Conservation (phyloP, 148 eudicot genomes). For the Silene conica region DNA sequence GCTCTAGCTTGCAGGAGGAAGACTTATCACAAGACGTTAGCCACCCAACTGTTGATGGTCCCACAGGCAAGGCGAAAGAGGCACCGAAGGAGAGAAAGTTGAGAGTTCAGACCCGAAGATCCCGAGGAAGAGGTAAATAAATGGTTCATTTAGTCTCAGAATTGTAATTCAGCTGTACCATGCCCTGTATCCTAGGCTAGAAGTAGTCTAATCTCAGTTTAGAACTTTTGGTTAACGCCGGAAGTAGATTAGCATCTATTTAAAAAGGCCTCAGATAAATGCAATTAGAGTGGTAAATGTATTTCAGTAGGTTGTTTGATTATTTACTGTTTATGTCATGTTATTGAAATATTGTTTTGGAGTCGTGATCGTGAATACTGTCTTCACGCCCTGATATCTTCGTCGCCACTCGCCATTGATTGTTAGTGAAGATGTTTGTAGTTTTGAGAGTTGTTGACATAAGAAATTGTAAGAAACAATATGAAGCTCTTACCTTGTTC, state of each 20-base stretch:
- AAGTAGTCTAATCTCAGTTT: conserved; percentile 23
- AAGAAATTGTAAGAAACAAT: conserved; percentile 4
- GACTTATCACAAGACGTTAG: conserved; percentile 20
- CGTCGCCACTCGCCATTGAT: background rate
- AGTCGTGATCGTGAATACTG: background rate
- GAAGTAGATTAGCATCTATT: conserved; percentile 19
- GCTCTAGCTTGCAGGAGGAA: conserved; percentile 29
- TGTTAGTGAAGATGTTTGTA: background rate
- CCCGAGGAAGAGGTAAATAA: conserved; percentile 23
- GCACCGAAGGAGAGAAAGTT: conserved; percentile 21
- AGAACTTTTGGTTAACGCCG: conserved; percentile 8
- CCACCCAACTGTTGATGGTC: conserved; percentile 14
- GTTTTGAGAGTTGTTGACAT: background rate
- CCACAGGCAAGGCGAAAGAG: conserved; percentile 11
- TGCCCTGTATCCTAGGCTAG: conserved; percentile 31
- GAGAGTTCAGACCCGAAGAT: conserved; percentile 26
- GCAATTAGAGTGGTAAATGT: conserved; percentile 7
- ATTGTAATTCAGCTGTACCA: conserved; percentile 23
- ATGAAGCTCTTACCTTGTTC: background rate
- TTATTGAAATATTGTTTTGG: background rate
- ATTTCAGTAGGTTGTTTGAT: conserved; percentile 6
- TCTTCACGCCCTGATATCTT: background rate
- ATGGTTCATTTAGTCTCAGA: background rate
- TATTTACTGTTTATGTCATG: conserved; percentile 6
- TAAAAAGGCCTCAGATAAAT: conserved; percentile 11